Evolutionary conservation across 768 basidiomycete genomes (phyloP), one percentile per base, ranked within the genome.

Genomic region (Phlegmacium glaucopus): DNA sequence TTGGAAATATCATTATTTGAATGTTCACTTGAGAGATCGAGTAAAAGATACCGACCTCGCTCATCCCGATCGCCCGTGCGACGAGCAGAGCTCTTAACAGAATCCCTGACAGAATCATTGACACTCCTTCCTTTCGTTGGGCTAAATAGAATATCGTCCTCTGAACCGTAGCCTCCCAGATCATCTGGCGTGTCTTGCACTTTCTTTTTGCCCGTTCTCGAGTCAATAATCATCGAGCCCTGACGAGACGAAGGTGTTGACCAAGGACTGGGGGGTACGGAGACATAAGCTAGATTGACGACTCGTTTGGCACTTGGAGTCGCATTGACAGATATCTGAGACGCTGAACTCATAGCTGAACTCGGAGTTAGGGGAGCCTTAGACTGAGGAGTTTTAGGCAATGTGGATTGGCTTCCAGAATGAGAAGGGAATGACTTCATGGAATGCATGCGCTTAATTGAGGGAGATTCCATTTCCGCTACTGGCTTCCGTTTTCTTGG

Each of bases 61-160:
- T 87, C 87, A 57, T 91, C 89, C 32, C 90, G 72, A 45, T 87
- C 88, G 4, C 87, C 87, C 1, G 82, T 84, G 16, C 81, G 75
- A 42, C 78, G 76, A 34, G 71, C 72, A 28, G 82, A 79, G 13
- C 74, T 77, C 58, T 74, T 76, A 4, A 69, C 60, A 17, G 63
- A 68, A 35, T 75, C 70, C 58, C 74, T 76, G 5, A 69, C 60
- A 17, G 63, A 68, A 35, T 75, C 70, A 28, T 54, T 58, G 28
- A 61, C 10, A 37, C 46, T 44, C 32, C 57, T 49, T 22, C 60
- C 50, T 37, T 62, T 68, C n/a, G 57, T 64, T 12, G 66, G 66
- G 44, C 64, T 68, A 9, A 36, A 62, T 63, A 53, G 66, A 51
- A 50, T 61, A 29, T 72, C 75, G 4, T 79, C 78, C 2, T 75